phyloP scores from a whole-genome alignment of 306 rosid genomes.

The Purshia tridentata region DNA sequence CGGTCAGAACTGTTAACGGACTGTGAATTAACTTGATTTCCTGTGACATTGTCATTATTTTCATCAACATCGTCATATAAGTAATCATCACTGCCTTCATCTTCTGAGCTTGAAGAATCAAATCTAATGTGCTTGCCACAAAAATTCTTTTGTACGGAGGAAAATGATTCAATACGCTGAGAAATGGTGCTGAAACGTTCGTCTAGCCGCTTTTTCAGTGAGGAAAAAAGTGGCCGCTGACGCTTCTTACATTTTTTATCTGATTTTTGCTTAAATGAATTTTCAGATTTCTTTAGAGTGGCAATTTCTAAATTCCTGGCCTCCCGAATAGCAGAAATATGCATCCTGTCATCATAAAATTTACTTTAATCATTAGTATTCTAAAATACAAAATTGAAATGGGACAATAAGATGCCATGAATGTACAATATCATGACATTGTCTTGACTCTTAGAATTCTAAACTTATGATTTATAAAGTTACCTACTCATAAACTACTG shows the following conservation, averaged over 20 bases:
- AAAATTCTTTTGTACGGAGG: slow-evolving; percentile 47
- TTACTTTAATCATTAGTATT: slow-evolving; percentile 17
- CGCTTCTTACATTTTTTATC: slow-evolving; percentile 27
- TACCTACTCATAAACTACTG: background rate
- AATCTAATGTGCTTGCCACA: slow-evolving; percentile 72
- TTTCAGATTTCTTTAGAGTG: slow-evolving; percentile 29
- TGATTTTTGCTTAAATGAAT: slow-evolving; percentile 20
- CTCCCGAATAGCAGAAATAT: slow-evolving; percentile 49
- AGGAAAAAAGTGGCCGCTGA: slow-evolving; percentile 38
- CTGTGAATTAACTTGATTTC: slow-evolving; percentile 34
- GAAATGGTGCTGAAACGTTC: slow-evolving; percentile 65
- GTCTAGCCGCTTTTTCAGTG: slow-evolving; percentile 52
- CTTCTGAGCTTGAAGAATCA: slow-evolving; percentile 28
- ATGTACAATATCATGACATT: background rate
- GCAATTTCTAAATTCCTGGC: slow-evolving; percentile 48
- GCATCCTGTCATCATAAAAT: slow-evolving; percentile 41
- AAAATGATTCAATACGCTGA: slow-evolving; percentile 71
- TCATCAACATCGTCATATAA: background rate
- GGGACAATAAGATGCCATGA: background rate
- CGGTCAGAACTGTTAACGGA: slow-evolving; percentile 50
- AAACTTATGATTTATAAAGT: background rate
- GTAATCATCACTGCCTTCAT: slow-evolving; percentile 6
- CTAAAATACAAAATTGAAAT: background rate
- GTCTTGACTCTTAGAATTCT: background rate
- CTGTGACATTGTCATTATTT: slow-evolving; percentile 18